Conservation (phyloP, 805 yeast species). For the Metschnikowia reukaufii region DNA sequence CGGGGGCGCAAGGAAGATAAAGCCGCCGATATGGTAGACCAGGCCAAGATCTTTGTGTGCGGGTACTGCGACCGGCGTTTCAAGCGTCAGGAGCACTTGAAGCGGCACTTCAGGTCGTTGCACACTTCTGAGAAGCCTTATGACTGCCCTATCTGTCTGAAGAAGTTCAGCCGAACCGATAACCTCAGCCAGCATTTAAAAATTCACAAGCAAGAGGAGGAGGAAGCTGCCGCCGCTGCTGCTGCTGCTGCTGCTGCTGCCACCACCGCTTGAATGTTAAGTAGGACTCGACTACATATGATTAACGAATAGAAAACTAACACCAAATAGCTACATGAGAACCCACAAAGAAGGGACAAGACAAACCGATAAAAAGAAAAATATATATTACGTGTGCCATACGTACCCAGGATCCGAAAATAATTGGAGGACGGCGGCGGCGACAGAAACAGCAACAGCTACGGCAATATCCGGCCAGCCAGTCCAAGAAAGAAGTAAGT, state of each 20-base stretch:
- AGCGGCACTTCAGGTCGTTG: constrained; percentile 69
- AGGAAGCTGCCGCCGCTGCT: constrained; percentile 3
- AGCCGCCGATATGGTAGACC: constrained; percentile 51
- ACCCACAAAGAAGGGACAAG: too few species aligned
- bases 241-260: constrained; percentile 1
- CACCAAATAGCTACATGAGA: too few species aligned
- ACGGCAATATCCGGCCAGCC: too few species aligned
- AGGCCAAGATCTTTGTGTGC: constrained; percentile 60
- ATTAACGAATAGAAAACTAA: too few species aligned
- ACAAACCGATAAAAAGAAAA: background rate
- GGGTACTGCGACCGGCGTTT: constrained; percentile 63
- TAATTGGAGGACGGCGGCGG: too few species aligned
- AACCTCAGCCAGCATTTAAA: constrained; percentile 67
- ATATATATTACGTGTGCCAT: background rate
- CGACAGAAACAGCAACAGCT: too few species aligned
- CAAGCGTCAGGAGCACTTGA: constrained; percentile 75
- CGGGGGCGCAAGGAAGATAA: constrained; percentile 67
- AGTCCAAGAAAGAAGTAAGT: background rate
- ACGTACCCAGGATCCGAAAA: background rate
- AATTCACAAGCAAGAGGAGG: constrained; percentile 42
- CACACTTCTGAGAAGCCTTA: constrained; percentile 75
- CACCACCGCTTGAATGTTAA: background rate
- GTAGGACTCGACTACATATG: too few species aligned
- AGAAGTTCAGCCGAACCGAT: constrained; percentile 66
- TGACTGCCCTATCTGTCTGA: constrained; percentile 58